Conservation (phyloP, 768 basidiomycete species). For the Podaxis sp. region DNA sequence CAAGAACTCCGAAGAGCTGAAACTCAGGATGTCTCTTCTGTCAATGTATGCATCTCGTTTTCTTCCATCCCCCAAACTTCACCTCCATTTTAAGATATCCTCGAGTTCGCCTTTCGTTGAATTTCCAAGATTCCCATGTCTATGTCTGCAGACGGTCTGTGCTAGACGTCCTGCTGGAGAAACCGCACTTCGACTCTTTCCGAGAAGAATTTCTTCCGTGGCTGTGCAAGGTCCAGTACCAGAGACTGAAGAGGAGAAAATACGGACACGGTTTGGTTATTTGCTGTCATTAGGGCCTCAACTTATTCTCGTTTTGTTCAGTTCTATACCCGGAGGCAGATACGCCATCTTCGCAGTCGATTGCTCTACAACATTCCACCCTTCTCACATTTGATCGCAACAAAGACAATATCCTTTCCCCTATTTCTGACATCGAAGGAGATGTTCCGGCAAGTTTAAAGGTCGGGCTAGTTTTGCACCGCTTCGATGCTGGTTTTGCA, state of each 20-base stretch:
- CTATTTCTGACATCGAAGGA: conserved; percentile 32
- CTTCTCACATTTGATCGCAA: not conserved
- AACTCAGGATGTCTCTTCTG: conserved; percentile 72
- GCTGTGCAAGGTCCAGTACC: conserved; percentile 85
- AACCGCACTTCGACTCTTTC: conserved; percentile 72
- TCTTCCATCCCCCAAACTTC: not conserved
- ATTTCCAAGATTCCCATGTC: conserved; percentile 82
- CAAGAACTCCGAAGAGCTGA: conserved; percentile 63
- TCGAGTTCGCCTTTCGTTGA: conserved; percentile 59
- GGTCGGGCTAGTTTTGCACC: conserved; percentile 61
- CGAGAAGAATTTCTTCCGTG: conserved; percentile 91
- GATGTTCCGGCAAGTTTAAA: conserved; percentile 45
- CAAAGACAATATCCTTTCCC: conserved; percentile 33
- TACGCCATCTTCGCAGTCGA: conserved; percentile 39
- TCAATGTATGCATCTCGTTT: conserved; percentile 41
- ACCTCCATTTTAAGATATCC: conserved; percentile 52
- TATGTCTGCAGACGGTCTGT: conserved; percentile 80
- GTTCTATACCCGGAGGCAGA: conserved; percentile 40
- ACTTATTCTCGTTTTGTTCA: conserved; percentile 3
- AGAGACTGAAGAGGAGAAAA: conserved; percentile 51
- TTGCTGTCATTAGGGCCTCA: not conserved
- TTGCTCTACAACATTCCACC: conserved; percentile 61
- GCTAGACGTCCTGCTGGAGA: conserved; percentile 65
- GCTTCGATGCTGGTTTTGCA: conserved; percentile 47
- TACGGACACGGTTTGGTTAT: conserved; percentile 47